Base-by-base conservation (phyloP, 768 basidiomycete genomes). In the Royoungia palumana region DNA sequence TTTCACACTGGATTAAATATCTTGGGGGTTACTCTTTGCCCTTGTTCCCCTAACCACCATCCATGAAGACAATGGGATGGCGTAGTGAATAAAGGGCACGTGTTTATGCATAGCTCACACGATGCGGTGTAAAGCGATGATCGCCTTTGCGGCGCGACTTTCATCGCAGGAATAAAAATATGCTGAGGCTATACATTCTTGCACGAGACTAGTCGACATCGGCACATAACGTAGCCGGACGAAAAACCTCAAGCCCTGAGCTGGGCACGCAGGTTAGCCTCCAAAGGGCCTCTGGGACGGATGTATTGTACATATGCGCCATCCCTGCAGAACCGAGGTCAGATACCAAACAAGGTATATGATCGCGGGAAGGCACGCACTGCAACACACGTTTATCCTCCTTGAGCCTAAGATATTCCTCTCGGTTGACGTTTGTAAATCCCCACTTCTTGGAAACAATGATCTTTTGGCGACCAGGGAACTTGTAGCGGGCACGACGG, bases 371-470 rank as follows among this genome's bases (percentile, higher is more conserved):
- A 46, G 44, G 52, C 3, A 87, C 89, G 53, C 60, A 91, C 89
- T 87, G 87, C 61, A 94, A 67, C 60, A 95, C 89, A 70, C 81
- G 81, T 79, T 93, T 93, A 36, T 92, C 87, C 64, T 83, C 83
- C 80, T 95, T 94, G 59, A 94, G 77, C 73, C 82, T 84, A 65
- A 80, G 61, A 70, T 96, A 98, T 40, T 94, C 93, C 59, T 82
- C 85, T 71, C 92, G 85, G 68, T 83, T 82, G 50, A 97, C 93
- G 61, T 88, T 87, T 35, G 96, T 99, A 77, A 99, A 98, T 53
- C 94, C 94, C 94, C 96, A 97, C 81, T 95, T 96, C 81, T 92
- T 92, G 49, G 87, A 91, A 59, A 93, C 78, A 58, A 94, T 94
- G 70, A 95, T 94, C 82, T 95, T 95, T 78, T 95, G 93, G 65